These are phyloP conservation scores for Isatis tinctoria DNA, from an alignment of 345 rosid genomes.

Conservation along the genomic window DNA sequence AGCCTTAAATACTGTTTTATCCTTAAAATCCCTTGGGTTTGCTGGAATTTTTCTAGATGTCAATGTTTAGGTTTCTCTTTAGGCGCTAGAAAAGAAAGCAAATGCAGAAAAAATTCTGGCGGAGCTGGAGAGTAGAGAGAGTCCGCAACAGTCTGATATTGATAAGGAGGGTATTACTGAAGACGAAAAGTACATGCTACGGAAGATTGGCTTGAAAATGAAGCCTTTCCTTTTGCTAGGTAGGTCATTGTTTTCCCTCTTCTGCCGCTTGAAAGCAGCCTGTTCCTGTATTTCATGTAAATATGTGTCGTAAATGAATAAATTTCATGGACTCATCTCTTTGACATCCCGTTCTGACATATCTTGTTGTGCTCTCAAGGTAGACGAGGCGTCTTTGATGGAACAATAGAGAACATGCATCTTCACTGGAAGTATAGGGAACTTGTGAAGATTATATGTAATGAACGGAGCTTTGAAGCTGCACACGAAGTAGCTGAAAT, in stretches of 20 bases:
- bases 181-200: constrained; percentile 92
- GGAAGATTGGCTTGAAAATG: constrained; percentile 92
- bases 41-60: constrained; percentile 10
- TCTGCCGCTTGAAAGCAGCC: neutral
- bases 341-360: neutral
- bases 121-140: constrained; percentile 49
- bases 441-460: constrained; percentile 78
- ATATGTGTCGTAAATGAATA: neutral
- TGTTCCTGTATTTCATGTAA: constrained; percentile 4
- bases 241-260: constrained; percentile 36
- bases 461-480: constrained; percentile 53
- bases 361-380: constrained; percentile 49
- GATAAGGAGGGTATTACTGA: constrained; percentile 81
- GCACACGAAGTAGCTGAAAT: constrained; percentile 57
- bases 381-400: constrained; percentile 82
- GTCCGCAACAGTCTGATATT: constrained; percentile 44
- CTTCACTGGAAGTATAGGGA: constrained; percentile 99
- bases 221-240: constrained; percentile 83
- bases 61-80: constrained; percentile 13
- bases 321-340: constrained; percentile 1
- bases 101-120: constrained; percentile 70
- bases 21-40: constrained; percentile 5
- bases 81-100: constrained; percentile 84
- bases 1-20: constrained; percentile 22
- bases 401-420: constrained; percentile 96